Evolutionary conservation across 352 stramenopile species (phyloP), one percentile per base, ranked within the genome.

Genomic region (Pythium pectinolyticum): DNA sequence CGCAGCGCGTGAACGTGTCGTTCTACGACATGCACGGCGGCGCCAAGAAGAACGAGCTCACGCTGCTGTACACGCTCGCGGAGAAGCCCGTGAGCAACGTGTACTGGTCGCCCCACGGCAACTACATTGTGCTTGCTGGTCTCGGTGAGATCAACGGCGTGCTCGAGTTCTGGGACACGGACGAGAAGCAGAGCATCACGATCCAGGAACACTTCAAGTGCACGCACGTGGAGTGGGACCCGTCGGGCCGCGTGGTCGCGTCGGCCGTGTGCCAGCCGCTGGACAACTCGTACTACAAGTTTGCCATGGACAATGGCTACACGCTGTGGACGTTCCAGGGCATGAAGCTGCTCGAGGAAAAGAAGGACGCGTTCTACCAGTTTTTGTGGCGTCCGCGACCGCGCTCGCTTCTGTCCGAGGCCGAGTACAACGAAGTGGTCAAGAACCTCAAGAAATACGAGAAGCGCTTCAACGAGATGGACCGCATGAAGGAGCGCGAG

Each of bases 221-320:
- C 69, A 99, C 97, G 62, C 91, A 98, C 74, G 88, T 99, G 8
- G 72, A 98, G 50, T 99, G 97, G 97, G 97, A 99, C 77, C 97
- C 97, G 48, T 97, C 87, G 20, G 97, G 97, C 46, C 88, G 97
- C 39, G 94, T 98, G 48, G 85, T 99, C 34, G 88, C 93, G 11
- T 98, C 97, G 43, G 90, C 92, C 20, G 97, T 99, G 49, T 97
- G 91, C 54, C 97, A 99, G 75, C 92, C 95, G 12, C 86, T 99
- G 41, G 93, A 97, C 64, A 94, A 93, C 73, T 89, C 84, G 74
- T 93, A 95, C 78, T 98, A 98, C 82, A 98, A 98, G 79, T 98
- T 98, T 78, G 92, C 96, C 55, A 98, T 99, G 92, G 97, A 99
- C 85, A 99, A 99, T 66, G 97, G 97, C 51, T 99, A 97, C 82